Evolutionary conservation across 2,329 filamentous ascomycete species (phyloP), one percentile per base, ranked within the genome.

Genomic region (Clarireedia monteithiana): DNA sequence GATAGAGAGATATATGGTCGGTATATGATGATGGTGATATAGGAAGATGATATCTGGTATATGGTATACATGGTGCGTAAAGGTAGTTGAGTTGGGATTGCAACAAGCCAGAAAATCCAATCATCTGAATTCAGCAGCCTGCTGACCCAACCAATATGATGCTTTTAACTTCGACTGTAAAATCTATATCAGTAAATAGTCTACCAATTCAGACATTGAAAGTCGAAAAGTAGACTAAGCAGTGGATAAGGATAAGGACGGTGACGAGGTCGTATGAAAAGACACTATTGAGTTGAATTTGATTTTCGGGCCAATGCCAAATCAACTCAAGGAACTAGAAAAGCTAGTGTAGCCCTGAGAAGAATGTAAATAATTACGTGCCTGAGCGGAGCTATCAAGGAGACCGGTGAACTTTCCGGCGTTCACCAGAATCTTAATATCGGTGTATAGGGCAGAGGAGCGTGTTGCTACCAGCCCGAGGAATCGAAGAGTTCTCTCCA

Each of bases 401-500:
- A 67, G 57, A 45, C 62, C 61, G 39, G 59, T 61, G 23, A 55
- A 53, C n/a, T 54, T 50, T 27, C 60, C 64, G 17, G 61, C 57
- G 23, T 62, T 50, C 58, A 80, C 74, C 14, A 96, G 77, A 57
- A 96, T 94, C 51, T 81, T 79, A 67, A 86, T 81, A 69, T 96
- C 91, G 48, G 82, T 81, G 48, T 74, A 72, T 6, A 96, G 79
- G 6, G 89, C 86, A 48, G 89, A 90, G 0, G 88, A 88, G 24
- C 88, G 86, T 6, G 85, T 81, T 34, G 83, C 78, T 30, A 88
- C 84, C 56, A 86, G 76, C 47, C 79, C 73, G 51, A 97, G 78
- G 68, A 96, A 92, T 2, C 72, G 70, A 60, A 96, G 90, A 0
- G 92, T 97, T 59, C 82, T 84, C 42, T 75, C 68, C 56, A 95